A percentile compares a stretch with the other conserved stretches of the same genome.
These are phyloP conservation scores for Fragilariopsis cylindrus DNA, from an alignment of 108 stramenopile species.

Conservation along the genomic window DNA sequence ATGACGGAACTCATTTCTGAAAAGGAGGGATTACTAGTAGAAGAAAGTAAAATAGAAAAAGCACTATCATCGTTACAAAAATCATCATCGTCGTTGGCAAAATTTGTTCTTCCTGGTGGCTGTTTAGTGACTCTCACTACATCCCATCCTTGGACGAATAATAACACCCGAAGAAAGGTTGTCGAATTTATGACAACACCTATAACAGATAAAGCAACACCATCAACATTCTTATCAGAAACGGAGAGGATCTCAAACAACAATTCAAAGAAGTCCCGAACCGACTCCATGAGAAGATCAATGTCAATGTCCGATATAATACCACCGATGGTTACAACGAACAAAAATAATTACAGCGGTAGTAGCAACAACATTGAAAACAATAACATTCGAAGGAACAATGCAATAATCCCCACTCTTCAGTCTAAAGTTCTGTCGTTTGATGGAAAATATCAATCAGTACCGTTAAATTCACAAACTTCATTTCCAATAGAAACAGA, in stretches of 20 bases:
- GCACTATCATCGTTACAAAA: no score
- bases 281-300: slow-evolving; percentile 11
- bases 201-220: neutral
- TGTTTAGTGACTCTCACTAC: slow-evolving; percentile 9
- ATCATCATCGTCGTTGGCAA: neutral
- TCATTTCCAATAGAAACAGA: slow-evolving; percentile 54
- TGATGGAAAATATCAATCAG: slow-evolving; percentile 20
- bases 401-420: slow-evolving; percentile 23
- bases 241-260: neutral
- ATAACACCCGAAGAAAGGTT: neutral
- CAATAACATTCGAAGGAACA: neutral
- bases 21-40: neutral
- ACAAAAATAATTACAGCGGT: neutral
- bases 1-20: neutral
- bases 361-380: neutral
- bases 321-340: slow-evolving; percentile 1
- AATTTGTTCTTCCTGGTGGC: slow-evolving; percentile 23
- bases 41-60: neutral
- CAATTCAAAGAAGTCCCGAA: neutral
- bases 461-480: slow-evolving; percentile 40
- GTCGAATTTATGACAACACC: slow-evolving; percentile 15
- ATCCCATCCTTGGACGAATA: slow-evolving; percentile 5
- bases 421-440: slow-evolving; percentile 3
- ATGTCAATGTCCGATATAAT: slow-evolving; percentile 19
- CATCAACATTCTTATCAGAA: neutral